Percentiles rank a stretch among this genome's conserved stretches.
phyloP scores from a whole-genome alignment of 139 green algal species.

The Chlorella sp. region DNA sequence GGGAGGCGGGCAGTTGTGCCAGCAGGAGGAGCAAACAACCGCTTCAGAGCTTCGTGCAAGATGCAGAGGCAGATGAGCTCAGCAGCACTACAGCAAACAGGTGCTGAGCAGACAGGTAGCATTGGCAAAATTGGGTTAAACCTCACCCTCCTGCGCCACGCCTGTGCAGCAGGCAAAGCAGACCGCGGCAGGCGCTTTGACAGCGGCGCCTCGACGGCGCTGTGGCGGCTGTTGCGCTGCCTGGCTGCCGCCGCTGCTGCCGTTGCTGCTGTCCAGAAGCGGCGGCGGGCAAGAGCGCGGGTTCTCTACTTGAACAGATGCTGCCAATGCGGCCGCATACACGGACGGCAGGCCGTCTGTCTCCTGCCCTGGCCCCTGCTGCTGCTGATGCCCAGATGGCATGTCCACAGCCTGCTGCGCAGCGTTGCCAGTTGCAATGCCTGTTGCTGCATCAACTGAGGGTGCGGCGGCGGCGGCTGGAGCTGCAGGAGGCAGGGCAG shows the following conservation, averaged over 20 bases:
- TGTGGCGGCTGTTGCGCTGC: not conserved
- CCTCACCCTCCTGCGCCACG: not conserved
- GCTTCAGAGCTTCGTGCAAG: too few species aligned
- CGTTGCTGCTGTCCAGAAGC: not conserved
- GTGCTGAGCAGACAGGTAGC: not conserved
- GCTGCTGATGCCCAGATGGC: too few species aligned
- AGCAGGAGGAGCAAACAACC: too few species aligned
- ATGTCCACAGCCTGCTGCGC: too few species aligned
- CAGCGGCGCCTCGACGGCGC: not conserved
- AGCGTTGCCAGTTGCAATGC: too few species aligned
- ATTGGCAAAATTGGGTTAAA: not conserved
- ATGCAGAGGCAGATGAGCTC: too few species aligned
- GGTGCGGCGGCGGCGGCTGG: not conserved
- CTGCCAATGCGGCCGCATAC: not conserved
- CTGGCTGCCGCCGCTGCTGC: not conserved
- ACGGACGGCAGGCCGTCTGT: not conserved
- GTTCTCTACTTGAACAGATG: not conserved
- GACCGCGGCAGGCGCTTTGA: not conserved
- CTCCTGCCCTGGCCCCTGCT: not conserved
- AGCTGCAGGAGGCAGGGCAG: not conserved
- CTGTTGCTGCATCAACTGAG: not conserved
- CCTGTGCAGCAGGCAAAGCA: slow-evolving; percentile 18
- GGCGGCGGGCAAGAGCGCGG: too few species aligned
- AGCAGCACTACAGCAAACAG: not conserved
- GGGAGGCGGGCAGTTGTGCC: not conserved